Evolutionary conservation across 2,329 filamentous ascomycete genomes (phyloP), one percentile per base, ranked within the genome.

Genomic region (Fusarium fracticaudum): DNA sequence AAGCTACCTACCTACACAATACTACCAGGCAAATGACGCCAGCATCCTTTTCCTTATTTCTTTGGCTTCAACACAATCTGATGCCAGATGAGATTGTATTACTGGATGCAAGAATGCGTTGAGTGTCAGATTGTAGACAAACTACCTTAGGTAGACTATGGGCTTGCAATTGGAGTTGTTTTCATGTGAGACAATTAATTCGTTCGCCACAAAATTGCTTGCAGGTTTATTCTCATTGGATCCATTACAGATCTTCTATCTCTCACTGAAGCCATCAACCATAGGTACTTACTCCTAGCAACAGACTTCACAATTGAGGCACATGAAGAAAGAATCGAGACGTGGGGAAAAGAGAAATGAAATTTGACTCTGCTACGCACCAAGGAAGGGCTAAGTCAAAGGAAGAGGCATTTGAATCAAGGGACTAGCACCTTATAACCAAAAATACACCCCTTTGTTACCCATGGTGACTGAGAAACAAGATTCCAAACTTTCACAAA

Each of bases 401-500:
- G 55, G 45, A 59, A 22, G 29, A 38, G 71, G 47, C 50, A 74
- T 55, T 45, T 74, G 71, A 71, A 72, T 40, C 55, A 71, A 45
- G 37, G 20, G 55, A 67, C n/a, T n/a, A 44, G 20, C 33, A 41
- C 41, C 44, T 31, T 44, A 63, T 17, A 43, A 20, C 22, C 47
- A 68, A 58, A 35, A 51, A 41, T 41, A 51, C 60, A 29, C 48
- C 64, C 60, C 72, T 64, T 72, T 62, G 68, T 72, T 72, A 69
- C 60, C 53, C 24, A 24, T 44, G 57, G 59, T 61, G 55, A 75
- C 72, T 72, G 29, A 35, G 57, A 75, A 57, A 60, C 44, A 47
- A 58, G 66, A 65, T 45, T 43, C 37, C 38, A 63, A 48, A 50
- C n/a, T 26, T 37, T 33, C 40, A 29, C 22, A 69, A 53, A n/a